Base-by-base conservation (phyloP, 108 stramenopile genomes). In the Nitzschia putrida region DNA sequence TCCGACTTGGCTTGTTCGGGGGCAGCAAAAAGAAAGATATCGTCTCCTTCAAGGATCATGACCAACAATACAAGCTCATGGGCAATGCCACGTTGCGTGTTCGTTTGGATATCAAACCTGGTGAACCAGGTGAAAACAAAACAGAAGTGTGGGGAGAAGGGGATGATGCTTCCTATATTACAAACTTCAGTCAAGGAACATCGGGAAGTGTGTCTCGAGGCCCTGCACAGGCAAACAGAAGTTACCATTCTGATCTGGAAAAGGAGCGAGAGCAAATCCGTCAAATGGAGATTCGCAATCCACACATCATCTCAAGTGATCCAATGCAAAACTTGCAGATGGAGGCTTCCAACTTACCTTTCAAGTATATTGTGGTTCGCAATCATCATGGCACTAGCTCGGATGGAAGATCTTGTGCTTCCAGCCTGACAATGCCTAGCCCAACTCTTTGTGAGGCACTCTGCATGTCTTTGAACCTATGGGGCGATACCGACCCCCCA, bases 111-210 rank as follows among this genome's bases (percentile, higher is more conserved):
- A 37, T 68, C 12, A 57, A 47, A 42, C 23, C 41, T 8, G 66
- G 41, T 20, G 22, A 47, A 8, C 60, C 67, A 10, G 76, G 68
- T 29, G 56, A 64, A 34, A 50, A 57, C 16, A 59, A 43, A 14
- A 51, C 41, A 13, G 22, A 52, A 57, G 52, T 69, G 6, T 70
- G 68, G 68, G 63, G 68, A 3, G 58, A 77, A 24, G 61, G 37
- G 11, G 66, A 74, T 64, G 64, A 63, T 7, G 14, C 64, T 2
- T 75, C 74, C 22, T 74, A 74, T 53, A 58, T 52, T 23, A 73
- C 72, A 6, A 39, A 42, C 12, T 64, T 57, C 8, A 53, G 22
- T 9, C 42, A 39, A 23, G 42, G 42, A 18, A 63, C 61, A 1
- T 41, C 21, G 10, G 20, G 43, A 16, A 49, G 47, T 18, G 2